Evolutionary conservation across 176 grass and related monocot genomes (phyloP).

Genomic region (Rhynchospora pubera): DNA sequence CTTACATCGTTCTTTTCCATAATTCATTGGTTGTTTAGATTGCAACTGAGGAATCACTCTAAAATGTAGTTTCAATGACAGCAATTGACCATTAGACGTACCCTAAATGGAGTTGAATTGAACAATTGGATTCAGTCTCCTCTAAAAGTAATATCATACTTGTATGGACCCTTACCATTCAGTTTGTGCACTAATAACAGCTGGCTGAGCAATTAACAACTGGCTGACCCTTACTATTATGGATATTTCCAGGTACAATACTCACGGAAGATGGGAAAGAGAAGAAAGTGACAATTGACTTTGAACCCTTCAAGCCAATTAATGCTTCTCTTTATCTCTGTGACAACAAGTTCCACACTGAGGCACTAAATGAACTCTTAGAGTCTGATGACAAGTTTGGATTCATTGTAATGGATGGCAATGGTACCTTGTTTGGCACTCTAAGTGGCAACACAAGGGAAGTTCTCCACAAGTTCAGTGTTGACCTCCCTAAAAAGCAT

Average conservation of each 20-base stretch:
- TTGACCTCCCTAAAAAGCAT: conserved; percentile 42
- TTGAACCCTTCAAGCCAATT: conserved; percentile 41
- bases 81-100: neutral
- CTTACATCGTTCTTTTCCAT: neutral
- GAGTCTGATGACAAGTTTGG: conserved; percentile 46
- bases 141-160: conserved; percentile 4
- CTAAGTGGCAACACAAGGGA: conserved; percentile 36
- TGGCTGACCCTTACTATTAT: neutral
- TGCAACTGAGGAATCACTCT: neutral
- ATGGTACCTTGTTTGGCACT: conserved; percentile 41
- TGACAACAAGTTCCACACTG: conserved; percentile 42
- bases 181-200: neutral
- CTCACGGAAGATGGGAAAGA: conserved; percentile 40
- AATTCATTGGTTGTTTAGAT: neutral
- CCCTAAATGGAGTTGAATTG: neutral
- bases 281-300: conserved; percentile 43
- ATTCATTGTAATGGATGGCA: conserved; percentile 50
- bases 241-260: conserved; percentile 18
- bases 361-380: conserved; percentile 39
- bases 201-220: neutral
- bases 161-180: neutral
- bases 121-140: neutral
- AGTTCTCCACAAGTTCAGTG: conserved; percentile 39
- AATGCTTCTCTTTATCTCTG: conserved; percentile 42
- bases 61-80: neutral